Base-by-base conservation (phyloP, 2,329 filamentous ascomycete genomes). In the Orbilia quercus region DNA sequence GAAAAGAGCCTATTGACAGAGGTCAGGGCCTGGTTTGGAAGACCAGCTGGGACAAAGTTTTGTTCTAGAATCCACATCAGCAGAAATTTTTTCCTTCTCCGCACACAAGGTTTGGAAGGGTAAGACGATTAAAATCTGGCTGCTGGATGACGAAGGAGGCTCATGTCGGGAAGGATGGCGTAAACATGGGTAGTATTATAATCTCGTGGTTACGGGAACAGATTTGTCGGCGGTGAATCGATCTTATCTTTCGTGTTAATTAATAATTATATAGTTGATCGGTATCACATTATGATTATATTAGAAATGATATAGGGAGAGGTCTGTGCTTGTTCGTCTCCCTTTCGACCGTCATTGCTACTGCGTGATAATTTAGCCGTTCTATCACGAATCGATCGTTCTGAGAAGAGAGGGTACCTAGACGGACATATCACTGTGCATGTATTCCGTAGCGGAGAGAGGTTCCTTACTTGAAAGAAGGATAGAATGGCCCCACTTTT, bases 301-400 rank as follows among this genome's bases (percentile, higher is more conserved):
- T 31, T 31, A 31, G 9, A 31, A 31, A 31, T 9, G 28, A 31
- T 31, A 31, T 31, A 31, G 28, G n/a, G 9, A 40, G 9, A 16
- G 11, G 36, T 40, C 36, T 40, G 36, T 40, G 36, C 36, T 40
- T 14, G 9, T 40, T 16, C 36, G 20, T 44, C 34, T 51, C 7
- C 20, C 20, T 51, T 18, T 31, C 25, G n/a, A 31, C 31, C 28
- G 28, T 9, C 28, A 31, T 31, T 31, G 5, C 28, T 31, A 38
- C 25, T 60, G 47, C 53, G 53, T 45, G 63, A 67, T n/a, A n/a
- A n/a, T 67, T 67, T 67, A 67, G 45, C 53, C 54, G 54, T 54
- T 45, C 59, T 44, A 16, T 18, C 31, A 34, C 50, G 22, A 34
- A 16, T 40, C 50, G 28, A 31, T 31, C 28, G 28, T 31, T 31